Percentiles rank a stretch among this genome's conserved stretches.
These are phyloP conservation scores for Daldinia vernicosa DNA, from an alignment of 495 filamentous ascomycete species.

Conservation along the genomic window DNA sequence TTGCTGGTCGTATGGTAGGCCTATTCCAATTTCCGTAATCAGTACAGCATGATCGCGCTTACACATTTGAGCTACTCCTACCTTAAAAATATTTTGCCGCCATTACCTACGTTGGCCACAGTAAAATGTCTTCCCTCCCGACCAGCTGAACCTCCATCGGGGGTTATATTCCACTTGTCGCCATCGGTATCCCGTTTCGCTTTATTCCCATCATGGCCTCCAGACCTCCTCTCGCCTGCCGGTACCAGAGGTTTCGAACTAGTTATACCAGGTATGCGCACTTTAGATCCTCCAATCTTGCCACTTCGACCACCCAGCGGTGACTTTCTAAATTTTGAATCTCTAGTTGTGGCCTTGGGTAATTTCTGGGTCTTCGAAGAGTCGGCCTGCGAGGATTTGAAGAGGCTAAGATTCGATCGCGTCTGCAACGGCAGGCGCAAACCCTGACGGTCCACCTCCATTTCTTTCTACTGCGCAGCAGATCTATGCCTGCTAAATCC, in stretches of 20 bases:
- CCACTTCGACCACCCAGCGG: constrained; percentile 22
- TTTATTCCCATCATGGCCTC: constrained; percentile 48
- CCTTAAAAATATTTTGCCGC: constrained; percentile 94
- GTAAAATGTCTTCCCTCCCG: constrained; percentile 82
- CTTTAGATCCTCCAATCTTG: constrained; percentile 43
- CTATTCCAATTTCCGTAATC: constrained; percentile 49
- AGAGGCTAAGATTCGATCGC: constrained; percentile 40
- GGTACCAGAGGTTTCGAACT: constrained; percentile 54
- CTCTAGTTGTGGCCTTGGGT: constrained; percentile 23
- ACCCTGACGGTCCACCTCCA: constrained; percentile 42
- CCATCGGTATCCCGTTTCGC: constrained; percentile 46
- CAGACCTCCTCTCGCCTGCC: constrained; percentile 53
- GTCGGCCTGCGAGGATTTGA: constrained; percentile 29
- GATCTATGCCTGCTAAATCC: constrained; percentile 40
- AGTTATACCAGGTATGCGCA: constrained; percentile 41
- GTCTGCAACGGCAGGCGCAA: constrained; percentile 35
- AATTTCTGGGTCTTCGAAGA: constrained; percentile 31
- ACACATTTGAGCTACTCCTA: constrained; percentile 57
- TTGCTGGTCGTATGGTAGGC: constrained; percentile 65
- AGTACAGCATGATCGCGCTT: constrained; percentile 20
- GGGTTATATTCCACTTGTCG: constrained; percentile 59
- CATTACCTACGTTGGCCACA: constrained; percentile 92
- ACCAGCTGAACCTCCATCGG: constrained; percentile 60
- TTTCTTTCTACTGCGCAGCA: constrained; percentile 47
- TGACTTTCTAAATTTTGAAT: constrained; percentile 38